phyloP scores from a whole-genome alignment of 768 basidiomycete genomes.

The Pleurotus djamor region DNA sequence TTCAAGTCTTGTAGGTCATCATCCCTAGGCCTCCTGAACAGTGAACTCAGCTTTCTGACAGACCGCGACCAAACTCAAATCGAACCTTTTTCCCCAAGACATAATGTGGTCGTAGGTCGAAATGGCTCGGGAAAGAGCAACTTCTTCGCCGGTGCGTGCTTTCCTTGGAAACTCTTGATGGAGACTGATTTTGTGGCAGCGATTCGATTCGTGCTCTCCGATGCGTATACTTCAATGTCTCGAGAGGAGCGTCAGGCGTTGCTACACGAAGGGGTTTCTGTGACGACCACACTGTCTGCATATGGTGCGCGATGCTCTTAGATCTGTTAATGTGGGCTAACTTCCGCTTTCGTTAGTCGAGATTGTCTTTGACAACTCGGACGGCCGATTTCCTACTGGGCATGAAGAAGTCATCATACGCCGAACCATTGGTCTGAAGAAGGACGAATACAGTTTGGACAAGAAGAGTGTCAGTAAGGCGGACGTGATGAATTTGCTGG shows the following conservation, averaged over 20 bases:
- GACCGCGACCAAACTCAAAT: slow-evolving; percentile 89
- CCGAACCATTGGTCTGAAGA: slow-evolving; percentile 95
- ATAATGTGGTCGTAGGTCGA: slow-evolving; percentile 96
- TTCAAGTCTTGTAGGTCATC: slow-evolving; percentile 91
- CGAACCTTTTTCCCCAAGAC: slow-evolving; percentile 90
- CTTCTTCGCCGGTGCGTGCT: slow-evolving; percentile 93
- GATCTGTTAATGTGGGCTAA: slow-evolving; percentile 6
- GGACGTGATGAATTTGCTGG: slow-evolving; percentile 96
- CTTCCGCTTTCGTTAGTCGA: slow-evolving; percentile 50
- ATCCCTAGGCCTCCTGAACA: neutral
- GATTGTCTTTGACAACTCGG: slow-evolving; percentile 94
- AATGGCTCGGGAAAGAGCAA: slow-evolving; percentile 99
- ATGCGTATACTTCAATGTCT: slow-evolving; percentile 95
- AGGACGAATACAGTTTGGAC: slow-evolving; percentile 97
- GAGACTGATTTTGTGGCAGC: too few species aligned
- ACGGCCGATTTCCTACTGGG: slow-evolving; percentile 91
- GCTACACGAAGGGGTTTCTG: slow-evolving; percentile 91
- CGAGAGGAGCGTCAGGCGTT: slow-evolving; percentile 90
- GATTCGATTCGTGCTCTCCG: slow-evolving; percentile 96
- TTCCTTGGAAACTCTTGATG: too few species aligned
- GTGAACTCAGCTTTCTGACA: too few species aligned
- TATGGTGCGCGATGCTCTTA: slow-evolving; percentile 69
- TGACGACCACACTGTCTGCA: slow-evolving; percentile 86
- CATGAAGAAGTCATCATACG: slow-evolving; percentile 85
- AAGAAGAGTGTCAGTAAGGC: slow-evolving; percentile 95